Conservation (phyloP, 2,329 filamentous ascomycete genomes). For the Aciculosporium take region DNA sequence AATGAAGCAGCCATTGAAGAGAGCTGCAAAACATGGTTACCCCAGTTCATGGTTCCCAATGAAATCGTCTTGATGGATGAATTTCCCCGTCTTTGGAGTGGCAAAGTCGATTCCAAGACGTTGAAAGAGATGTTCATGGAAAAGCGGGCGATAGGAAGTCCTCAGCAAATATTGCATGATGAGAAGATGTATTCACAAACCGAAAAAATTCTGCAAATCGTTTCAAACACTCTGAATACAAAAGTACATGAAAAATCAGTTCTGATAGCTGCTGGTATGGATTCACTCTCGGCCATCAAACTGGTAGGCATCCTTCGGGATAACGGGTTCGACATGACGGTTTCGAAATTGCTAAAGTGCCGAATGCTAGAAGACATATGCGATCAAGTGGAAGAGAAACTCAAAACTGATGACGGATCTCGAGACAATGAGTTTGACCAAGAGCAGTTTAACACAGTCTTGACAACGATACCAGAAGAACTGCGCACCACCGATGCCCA, state of each 20-base stretch:
- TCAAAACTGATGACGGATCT: background rate
- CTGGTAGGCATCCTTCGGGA: slow-evolving; percentile 50
- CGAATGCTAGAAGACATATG: slow-evolving; percentile 25
- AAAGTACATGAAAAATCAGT: slow-evolving; percentile 23
- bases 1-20: slow-evolving; percentile 31
- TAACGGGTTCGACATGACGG: slow-evolving; percentile 39
- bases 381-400: background rate
- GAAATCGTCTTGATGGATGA: slow-evolving; percentile 50
- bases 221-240: slow-evolving; percentile 27
- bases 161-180: background rate
- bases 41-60: slow-evolving; percentile 68
- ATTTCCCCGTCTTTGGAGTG: slow-evolving; percentile 66
- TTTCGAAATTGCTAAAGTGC: slow-evolving; percentile 46
- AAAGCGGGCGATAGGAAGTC: slow-evolving; percentile 7
- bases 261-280: slow-evolving; percentile 43
- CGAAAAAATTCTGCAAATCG: slow-evolving; percentile 21
- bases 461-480: background rate
- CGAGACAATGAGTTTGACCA: background rate
- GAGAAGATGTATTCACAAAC: slow-evolving; percentile 11
- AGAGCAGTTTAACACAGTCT: background rate
- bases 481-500: background rate
- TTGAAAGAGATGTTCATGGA: slow-evolving; percentile 38
- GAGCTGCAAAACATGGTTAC: slow-evolving; percentile 61
- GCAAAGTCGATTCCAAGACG: slow-evolving; percentile 62
- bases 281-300: slow-evolving; percentile 39